phyloP scores from a whole-genome alignment of 371 early-diverging fungal species.

The Coemansia sp. region DNA sequence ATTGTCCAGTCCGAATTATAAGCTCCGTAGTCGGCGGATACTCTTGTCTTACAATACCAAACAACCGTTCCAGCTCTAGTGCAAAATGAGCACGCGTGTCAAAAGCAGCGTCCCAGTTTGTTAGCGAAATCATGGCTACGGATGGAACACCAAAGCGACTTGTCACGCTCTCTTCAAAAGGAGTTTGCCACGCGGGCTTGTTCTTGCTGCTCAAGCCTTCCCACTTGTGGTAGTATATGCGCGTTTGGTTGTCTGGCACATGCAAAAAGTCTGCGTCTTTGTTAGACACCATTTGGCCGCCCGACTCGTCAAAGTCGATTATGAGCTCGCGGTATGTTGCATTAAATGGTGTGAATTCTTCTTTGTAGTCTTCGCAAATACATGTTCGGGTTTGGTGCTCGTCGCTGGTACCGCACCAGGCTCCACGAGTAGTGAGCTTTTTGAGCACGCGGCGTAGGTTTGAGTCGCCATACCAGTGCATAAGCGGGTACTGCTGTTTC shows the following conservation, averaged over 20 bases:
- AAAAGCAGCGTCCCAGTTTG: slow-evolving; percentile 60
- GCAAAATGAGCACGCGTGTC: slow-evolving; percentile 44
- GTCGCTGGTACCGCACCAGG: slow-evolving; percentile 52
- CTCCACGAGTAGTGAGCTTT: slow-evolving; percentile 55
- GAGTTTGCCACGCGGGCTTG: slow-evolving; percentile 48
- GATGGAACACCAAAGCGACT: slow-evolving; percentile 18
- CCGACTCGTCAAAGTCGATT: slow-evolving; percentile 31
- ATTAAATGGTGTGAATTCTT: slow-evolving; percentile 47
- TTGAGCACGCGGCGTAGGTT: slow-evolving; percentile 57
- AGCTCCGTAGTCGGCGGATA: slow-evolving; percentile 47
- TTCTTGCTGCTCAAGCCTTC: slow-evolving; percentile 56
- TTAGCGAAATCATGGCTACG: slow-evolving; percentile 53
- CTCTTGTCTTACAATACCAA: slow-evolving; percentile 35
- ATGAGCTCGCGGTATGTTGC: slow-evolving; percentile 31
- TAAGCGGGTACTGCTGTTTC: slow-evolving; percentile 37
- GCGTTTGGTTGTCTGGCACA: neutral
- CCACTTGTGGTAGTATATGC: slow-evolving; percentile 54
- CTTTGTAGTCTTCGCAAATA: slow-evolving; percentile 56
- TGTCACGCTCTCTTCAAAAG: slow-evolving; percentile 25
- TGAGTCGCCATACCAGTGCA: slow-evolving; percentile 59
- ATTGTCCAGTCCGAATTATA: slow-evolving; percentile 57
- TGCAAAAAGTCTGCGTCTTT: neutral
- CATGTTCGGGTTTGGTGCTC: slow-evolving; percentile 46
- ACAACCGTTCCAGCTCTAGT: slow-evolving; percentile 36
- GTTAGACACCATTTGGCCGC: slow-evolving; percentile 16